Conservation (phyloP, 164 flowering plant species). For the Liquidambar formosana region DNA sequence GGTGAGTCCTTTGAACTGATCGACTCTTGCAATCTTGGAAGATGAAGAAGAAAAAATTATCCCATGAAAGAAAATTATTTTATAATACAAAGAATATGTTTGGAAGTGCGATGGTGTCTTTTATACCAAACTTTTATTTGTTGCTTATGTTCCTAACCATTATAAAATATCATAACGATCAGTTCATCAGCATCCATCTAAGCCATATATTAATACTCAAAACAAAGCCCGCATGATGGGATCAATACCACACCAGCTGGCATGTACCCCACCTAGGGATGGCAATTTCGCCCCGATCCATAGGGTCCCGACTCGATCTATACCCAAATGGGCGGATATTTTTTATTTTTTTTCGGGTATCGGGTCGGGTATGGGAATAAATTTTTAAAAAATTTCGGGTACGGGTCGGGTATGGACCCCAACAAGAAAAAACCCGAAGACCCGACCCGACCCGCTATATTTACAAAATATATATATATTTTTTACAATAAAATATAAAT, state of each 20-base stretch:
- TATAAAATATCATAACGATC: background rate
- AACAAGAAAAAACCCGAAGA: too few relatives aligned
- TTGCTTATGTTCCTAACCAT: slow-evolving; percentile 7
- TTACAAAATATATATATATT: too few relatives aligned
- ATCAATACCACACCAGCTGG: slow-evolving; percentile 15
- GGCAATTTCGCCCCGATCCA: too few relatives aligned
- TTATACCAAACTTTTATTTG: background rate
- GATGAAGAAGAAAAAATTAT: background rate
- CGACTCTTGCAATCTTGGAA: background rate
- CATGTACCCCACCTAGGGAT: too few relatives aligned
- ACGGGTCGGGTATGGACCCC: too few relatives aligned
- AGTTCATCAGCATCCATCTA: background rate
- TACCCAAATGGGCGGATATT: too few relatives aligned
- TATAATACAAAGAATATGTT: background rate
- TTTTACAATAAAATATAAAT: too few relatives aligned
- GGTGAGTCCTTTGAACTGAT: background rate
- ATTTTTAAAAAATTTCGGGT: too few relatives aligned
- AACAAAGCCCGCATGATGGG: background rate
- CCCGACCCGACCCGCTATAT: too few relatives aligned
- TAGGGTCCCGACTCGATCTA: too few relatives aligned
- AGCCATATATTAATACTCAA: background rate
- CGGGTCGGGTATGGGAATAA: too few relatives aligned
- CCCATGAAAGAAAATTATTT: background rate
- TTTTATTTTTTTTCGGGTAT: too few relatives aligned
- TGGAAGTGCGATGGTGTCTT: background rate